A percentile compares a stretch with the other conserved stretches of the same genome.
Conservation (phyloP, 2,329 filamentous ascomycete genomes). For the Ophiostoma sp. region DNA sequence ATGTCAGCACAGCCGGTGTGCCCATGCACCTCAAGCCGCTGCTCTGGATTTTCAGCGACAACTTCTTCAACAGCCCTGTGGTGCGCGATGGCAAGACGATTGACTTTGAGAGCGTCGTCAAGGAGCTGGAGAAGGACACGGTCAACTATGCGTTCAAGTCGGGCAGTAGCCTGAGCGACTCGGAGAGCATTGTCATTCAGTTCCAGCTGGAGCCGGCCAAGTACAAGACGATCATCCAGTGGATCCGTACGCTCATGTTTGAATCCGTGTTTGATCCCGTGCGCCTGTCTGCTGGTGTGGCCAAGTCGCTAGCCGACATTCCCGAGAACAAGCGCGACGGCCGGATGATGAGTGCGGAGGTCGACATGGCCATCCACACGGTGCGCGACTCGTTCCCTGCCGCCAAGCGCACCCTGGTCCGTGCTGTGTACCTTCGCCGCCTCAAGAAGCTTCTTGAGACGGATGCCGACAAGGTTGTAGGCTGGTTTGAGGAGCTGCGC, state of each 20-base stretch:
- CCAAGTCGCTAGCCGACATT: constrained; percentile 83
- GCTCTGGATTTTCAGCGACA: constrained; percentile 76
- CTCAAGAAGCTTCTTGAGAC: constrained; percentile 73
- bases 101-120: constrained; percentile 87
- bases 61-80: constrained; percentile 92
- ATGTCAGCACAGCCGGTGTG: constrained; percentile 71
- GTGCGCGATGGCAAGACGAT: constrained; percentile 68
- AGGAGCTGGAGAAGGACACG: constrained; percentile 85
- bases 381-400: constrained; percentile 70
- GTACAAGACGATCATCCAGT: constrained; percentile 74
- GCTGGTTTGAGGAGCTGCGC: constrained; percentile 72
- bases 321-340: constrained; percentile 89
- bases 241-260: constrained; percentile 82
- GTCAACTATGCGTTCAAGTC: constrained; percentile 73
- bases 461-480: constrained; percentile 69
- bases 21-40: constrained; percentile 81
- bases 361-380: constrained; percentile 74
- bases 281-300: constrained; percentile 58
- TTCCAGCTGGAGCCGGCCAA: constrained; percentile 86
- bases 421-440: constrained; percentile 78
- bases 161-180: constrained; percentile 64
- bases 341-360: constrained; percentile 57
- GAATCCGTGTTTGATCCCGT: constrained; percentile 78
- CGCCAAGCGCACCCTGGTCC: constrained; percentile 76
- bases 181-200: constrained; percentile 73